These are phyloP conservation scores for Cutaneotrichosporon spelunceum DNA, from an alignment of 1,284 basidiomycete genomes.

Conservation along the genomic window DNA sequence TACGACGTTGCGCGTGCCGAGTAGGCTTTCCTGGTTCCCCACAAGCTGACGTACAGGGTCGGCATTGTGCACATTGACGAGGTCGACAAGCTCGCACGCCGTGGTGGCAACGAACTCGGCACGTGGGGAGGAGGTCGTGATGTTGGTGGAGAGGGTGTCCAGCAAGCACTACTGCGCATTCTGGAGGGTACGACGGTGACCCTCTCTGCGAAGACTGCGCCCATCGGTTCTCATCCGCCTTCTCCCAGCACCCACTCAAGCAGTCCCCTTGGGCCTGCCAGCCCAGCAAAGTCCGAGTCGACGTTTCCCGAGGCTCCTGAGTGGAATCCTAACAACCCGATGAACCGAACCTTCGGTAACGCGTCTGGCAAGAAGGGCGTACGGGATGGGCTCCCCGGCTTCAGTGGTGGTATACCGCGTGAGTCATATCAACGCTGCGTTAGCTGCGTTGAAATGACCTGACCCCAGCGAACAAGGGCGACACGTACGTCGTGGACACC, in stretches of 20 bases:
- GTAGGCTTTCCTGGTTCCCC: slow-evolving; percentile 27
- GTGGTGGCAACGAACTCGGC: slow-evolving; percentile 59
- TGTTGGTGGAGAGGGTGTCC: slow-evolving; percentile 93
- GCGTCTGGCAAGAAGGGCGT: slow-evolving; percentile 41
- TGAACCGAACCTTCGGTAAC: slow-evolving; percentile 38
- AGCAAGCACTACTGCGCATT: slow-evolving; percentile 84
- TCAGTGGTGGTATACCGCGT: slow-evolving; percentile 39
- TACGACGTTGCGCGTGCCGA: slow-evolving; percentile 70
- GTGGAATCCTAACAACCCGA: slow-evolving; percentile 45
- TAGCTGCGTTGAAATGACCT: neutral
- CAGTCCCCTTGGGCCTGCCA: slow-evolving; percentile 5
- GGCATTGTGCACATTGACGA: slow-evolving; percentile 97
- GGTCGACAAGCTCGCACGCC: slow-evolving; percentile 80
- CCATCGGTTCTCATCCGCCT: slow-evolving; percentile 44
- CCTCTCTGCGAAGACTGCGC: slow-evolving; percentile 61
- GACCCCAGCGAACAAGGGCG: slow-evolving; percentile 35
- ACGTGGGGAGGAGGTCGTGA: slow-evolving; percentile 65
- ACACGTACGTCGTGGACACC: slow-evolving; percentile 51
- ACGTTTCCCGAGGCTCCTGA: slow-evolving; percentile 35
- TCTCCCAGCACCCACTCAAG: slow-evolving; percentile 38
- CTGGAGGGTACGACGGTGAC: slow-evolving; percentile 86
- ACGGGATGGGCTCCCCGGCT: slow-evolving; percentile 45
- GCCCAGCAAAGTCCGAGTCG: slow-evolving; percentile 26
- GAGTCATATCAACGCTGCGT: neutral
- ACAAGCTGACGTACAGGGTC: slow-evolving; percentile 56